These are phyloP conservation scores for Diplodia scrobiculata DNA, from an alignment of 2,329 filamentous ascomycete species.

Conservation along the genomic window DNA sequence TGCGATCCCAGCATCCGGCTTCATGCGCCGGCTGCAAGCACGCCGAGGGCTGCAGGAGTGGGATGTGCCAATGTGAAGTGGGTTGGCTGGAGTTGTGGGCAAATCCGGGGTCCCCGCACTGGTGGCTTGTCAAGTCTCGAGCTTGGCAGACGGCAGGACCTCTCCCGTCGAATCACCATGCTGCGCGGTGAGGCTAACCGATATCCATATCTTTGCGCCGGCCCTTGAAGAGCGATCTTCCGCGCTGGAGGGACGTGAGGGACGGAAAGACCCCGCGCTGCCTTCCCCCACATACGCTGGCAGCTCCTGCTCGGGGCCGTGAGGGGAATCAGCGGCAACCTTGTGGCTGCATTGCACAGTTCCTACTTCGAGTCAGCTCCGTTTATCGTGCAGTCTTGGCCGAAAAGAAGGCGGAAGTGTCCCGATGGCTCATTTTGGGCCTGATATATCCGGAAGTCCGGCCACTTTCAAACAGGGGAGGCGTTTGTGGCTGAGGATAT, in stretches of 20 bases:
- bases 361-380: not conserved
- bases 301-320: not conserved
- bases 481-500: not conserved
- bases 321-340: not conserved
- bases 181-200: not conserved
- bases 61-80: not conserved
- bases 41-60: not conserved
- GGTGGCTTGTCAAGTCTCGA: slow-evolving; percentile 3
- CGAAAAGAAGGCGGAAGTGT: not conserved
- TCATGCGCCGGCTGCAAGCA: not conserved
- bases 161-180: not conserved
- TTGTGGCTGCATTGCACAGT: not conserved
- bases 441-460: not conserved
- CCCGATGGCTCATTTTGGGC: not conserved
- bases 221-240: not conserved
- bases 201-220: not conserved
- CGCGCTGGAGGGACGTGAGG: not conserved
- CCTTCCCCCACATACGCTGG: not conserved
- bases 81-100: not conserved
- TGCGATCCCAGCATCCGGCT: not conserved
- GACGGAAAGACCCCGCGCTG: slow-evolving; percentile 19
- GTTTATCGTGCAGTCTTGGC: not conserved
- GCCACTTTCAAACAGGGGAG: not conserved
- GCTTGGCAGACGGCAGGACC: not conserved
- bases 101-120: slow-evolving; percentile 23